phyloP scores from a whole-genome alignment of 768 basidiomycete species.

The Kwoniella sp. region DNA sequence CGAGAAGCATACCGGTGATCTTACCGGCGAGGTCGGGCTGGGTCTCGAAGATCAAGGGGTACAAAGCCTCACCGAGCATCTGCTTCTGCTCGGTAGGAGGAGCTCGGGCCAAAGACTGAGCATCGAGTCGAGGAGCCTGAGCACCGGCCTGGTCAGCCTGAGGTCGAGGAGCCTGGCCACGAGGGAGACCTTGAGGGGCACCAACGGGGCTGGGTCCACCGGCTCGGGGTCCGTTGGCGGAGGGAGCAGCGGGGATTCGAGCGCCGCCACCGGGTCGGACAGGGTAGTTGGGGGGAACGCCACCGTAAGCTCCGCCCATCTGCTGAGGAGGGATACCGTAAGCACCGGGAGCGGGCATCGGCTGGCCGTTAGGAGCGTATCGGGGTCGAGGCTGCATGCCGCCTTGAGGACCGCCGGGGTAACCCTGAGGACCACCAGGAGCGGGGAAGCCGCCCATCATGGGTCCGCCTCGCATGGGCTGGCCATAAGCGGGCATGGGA shows the following conservation, averaged over 20 bases:
- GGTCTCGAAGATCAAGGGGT: constrained; percentile 77
- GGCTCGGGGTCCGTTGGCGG: constrained; percentile 59
- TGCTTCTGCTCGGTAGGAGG: constrained; percentile 91
- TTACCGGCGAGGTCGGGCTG: constrained; percentile 96
- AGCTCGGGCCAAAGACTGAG: constrained; percentile 66
- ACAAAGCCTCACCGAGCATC: constrained; percentile 95
- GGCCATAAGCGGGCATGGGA: constrained; percentile 75
- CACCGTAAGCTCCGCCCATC: constrained; percentile 33
- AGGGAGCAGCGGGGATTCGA: constrained; percentile 63
- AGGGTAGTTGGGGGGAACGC: constrained; percentile 43
- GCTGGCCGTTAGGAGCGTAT: constrained; percentile 70
- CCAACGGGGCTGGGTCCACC: constrained; percentile 56
- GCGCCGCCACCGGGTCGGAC: constrained; percentile 40
- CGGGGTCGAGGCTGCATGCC: constrained; percentile 65
- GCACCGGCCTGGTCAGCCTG: constrained; percentile 53
- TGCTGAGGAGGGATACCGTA: constrained; percentile 31
- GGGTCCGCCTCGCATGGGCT: constrained; percentile 64
- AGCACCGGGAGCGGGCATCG: constrained; percentile 60
- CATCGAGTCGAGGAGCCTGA: constrained; percentile 60
- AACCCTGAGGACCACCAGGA: constrained; percentile 62
- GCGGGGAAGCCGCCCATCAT: constrained; percentile 59
- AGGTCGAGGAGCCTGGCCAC: constrained; percentile 48
- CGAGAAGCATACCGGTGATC: constrained; percentile 97
- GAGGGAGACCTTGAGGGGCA: constrained; percentile 59
- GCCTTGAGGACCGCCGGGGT: constrained; percentile 67